Base-by-base conservation (phyloP, 192 early-diverging fungal genomes). In the Pilobolus umbonatus region DNA sequence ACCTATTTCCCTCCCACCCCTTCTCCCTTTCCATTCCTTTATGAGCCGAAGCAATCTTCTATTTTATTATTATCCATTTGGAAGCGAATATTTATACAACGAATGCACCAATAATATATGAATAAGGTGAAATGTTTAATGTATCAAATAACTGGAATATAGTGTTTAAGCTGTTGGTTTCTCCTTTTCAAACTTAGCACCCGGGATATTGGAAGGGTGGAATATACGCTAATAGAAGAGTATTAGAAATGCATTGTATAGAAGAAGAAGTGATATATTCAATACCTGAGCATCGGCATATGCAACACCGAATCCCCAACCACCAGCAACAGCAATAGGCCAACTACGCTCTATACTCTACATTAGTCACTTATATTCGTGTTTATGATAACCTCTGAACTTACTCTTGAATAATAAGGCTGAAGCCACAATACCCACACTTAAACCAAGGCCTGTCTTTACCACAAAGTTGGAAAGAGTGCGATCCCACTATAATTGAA, bases 391-490 rank as follows among this genome's bases (percentile, higher is more conserved):
- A 53, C 31, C 8, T 7, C 5, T 19, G 15, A 26, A 31, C 87
- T 70, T 79, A 87, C 90, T 84, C 75, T 82, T 84, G 78, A 94
- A 94, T 62, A 94, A 62, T 24, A 94, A 74, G 36, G 88, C 90
- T 21, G 90, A 91, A 28, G 87, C 81, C n/a, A 91, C 89, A 61
- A 94, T 81, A 64, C 92, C 92, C 48, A 88, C 86, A 64, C 85
- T 85, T 55, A 91, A 69, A 54, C 90, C 92, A 51, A 90, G 74
- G 15, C 88, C 90, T 38, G 84, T 79, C 75, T 91, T 91, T 45
- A 92, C 83, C 34, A 88, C 67, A 50, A 87, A 74, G 79, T 94
- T 92, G 46, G 90, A 85, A 17, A 92, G 72, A 40, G 85, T 86
- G 63, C 80, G 79, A 78, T 94, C 92, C 79, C 88, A 94, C 92